These are phyloP conservation scores for Euphrasia confusa DNA, from an alignment of 257 asterid genomes.

Conservation along the genomic window DNA sequence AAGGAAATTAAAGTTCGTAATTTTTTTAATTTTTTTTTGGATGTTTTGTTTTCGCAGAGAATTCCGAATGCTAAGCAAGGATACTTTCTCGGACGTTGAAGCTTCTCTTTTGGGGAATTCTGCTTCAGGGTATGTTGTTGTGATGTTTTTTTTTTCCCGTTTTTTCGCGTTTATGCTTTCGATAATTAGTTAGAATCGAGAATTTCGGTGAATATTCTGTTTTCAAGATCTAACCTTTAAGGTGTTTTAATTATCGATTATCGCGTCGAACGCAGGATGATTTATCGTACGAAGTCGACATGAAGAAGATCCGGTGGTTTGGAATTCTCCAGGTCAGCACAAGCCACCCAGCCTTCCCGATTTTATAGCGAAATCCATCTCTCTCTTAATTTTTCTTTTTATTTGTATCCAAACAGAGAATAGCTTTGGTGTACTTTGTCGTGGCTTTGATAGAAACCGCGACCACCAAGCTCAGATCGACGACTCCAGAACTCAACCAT, in stretches of 20 bases:
- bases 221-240: no score
- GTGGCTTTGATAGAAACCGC: slow-evolving; percentile 75
- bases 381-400: no score
- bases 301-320: slow-evolving; percentile 80
- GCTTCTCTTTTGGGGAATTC: slow-evolving; percentile 82
- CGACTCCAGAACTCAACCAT: slow-evolving; percentile 34
- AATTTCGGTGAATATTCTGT: no score
- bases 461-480: slow-evolving; percentile 64
- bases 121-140: slow-evolving; percentile 58
- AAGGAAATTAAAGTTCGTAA: no score
- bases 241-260: background rate
- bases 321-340: slow-evolving; percentile 70
- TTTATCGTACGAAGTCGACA: slow-evolving; percentile 59
- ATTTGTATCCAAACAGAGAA: slow-evolving; percentile 49
- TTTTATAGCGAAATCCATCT: background rate
- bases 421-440: slow-evolving; percentile 74
- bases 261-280: slow-evolving; percentile 35
- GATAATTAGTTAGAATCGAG: no score
- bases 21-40: background rate
- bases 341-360: background rate
- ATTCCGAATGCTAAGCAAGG: slow-evolving; percentile 46
- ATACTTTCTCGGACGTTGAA: slow-evolving; percentile 63
- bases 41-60: slow-evolving; percentile 33
- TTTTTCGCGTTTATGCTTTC: no score
- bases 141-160: no score